phyloP scores from a whole-genome alignment of 2,329 filamentous ascomycete genomes.

The Alternaria viburni region DNA sequence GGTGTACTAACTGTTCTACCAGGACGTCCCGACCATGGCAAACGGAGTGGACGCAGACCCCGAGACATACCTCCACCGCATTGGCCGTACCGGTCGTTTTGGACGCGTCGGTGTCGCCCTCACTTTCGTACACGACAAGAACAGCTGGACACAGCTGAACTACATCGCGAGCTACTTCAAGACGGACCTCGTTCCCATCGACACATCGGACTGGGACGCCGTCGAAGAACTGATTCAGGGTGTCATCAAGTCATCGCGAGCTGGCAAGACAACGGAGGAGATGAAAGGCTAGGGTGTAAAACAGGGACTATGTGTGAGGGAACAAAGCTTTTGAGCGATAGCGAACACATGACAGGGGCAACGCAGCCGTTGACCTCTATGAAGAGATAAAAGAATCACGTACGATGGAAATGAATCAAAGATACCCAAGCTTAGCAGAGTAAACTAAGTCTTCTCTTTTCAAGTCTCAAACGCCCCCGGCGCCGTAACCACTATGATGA shows the following conservation, averaged over 20 bases:
- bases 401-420: slow-evolving; percentile 22
- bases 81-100: slow-evolving; percentile 95
- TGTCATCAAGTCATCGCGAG: slow-evolving; percentile 53
- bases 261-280: slow-evolving; percentile 50
- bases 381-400: slow-evolving; percentile 4
- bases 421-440: slow-evolving; percentile 27
- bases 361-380: not conserved
- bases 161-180: slow-evolving; percentile 81
- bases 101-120: slow-evolving; percentile 96
- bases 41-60: slow-evolving; percentile 75
- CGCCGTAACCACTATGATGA: slow-evolving; percentile 64
- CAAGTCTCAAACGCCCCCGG: slow-evolving; percentile 53
- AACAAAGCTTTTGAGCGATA: not conserved
- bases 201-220: slow-evolving; percentile 87
- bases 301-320: not conserved
- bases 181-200: slow-evolving; percentile 80
- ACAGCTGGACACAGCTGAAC: slow-evolving; percentile 79
- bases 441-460: slow-evolving; percentile 1
- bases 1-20: slow-evolving; percentile 18
- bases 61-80: slow-evolving; percentile 97
- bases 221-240: slow-evolving; percentile 83
- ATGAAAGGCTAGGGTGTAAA: slow-evolving; percentile 24
- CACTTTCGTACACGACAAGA: slow-evolving; percentile 87
- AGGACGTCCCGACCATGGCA: slow-evolving; percentile 58
- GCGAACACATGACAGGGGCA: slow-evolving; percentile 3